Percentiles rank a stretch among this genome's conserved stretches.
Evolutionary conservation across 2,329 filamentous ascomycete genomes (phyloP).

Genomic region (Colletotrichum gloeosporioides): DNA sequence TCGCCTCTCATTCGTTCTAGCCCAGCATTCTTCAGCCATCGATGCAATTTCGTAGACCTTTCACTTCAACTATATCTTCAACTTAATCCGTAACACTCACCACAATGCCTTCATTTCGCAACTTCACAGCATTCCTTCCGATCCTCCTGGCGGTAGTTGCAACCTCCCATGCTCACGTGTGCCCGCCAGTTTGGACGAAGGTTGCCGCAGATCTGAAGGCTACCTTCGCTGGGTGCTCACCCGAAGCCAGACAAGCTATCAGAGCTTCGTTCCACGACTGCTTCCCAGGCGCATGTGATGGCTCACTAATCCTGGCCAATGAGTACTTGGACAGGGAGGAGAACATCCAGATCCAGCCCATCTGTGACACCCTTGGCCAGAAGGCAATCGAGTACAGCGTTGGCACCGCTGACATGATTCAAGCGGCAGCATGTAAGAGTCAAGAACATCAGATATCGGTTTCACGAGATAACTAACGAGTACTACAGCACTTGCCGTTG

Average conservation of each 20-base stretch:
- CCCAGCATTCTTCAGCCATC: not conserved
- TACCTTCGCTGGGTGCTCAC: not conserved
- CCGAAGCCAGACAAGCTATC: not conserved
- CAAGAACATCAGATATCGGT: rapidly evolving
- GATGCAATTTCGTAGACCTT: not conserved
- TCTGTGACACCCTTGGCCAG: not conserved
- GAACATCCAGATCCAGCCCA: constrained; percentile 2
- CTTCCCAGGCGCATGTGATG: constrained; percentile 1
- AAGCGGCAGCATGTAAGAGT: not conserved
- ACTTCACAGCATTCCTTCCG: not conserved
- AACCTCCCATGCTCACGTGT: not conserved
- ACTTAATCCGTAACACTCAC: not conserved
- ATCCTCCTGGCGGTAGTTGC: not conserved
- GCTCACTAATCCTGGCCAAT: constrained; percentile 3
- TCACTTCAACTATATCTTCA: not conserved
- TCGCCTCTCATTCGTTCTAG: not conserved
- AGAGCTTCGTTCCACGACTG: constrained; percentile 9
- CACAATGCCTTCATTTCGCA: not conserved
- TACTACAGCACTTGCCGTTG: not conserved
- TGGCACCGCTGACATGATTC: constrained; percentile 6
- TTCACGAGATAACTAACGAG: not conserved
- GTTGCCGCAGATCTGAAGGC: constrained; percentile 2
- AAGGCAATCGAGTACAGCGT: not conserved
- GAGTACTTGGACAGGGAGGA: constrained; percentile 6
- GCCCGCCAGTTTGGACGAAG: not conserved